Evolutionary conservation across 2,329 filamentous ascomycete genomes (phyloP).

Genomic region (Colletotrichum echinochloae): DNA sequence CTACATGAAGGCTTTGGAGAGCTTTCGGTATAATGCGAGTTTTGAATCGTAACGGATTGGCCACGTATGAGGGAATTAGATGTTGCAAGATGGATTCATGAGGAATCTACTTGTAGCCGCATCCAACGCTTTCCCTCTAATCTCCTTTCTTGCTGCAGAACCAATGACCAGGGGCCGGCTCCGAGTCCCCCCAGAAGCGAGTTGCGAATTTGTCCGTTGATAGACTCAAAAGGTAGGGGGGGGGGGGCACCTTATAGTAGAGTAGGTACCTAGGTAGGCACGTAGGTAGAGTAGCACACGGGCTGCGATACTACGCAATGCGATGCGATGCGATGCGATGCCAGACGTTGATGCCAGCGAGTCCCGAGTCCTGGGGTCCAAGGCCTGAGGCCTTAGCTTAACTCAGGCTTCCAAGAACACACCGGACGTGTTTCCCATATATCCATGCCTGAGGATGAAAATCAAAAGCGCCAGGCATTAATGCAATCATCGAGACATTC

Average conservation of each 20-base stretch:
- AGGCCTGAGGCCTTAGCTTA: neutral
- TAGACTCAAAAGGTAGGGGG: neutral
- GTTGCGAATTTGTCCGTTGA: slow-evolving; percentile 1
- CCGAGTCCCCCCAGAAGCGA: slow-evolving; percentile 5
- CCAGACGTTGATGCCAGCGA: neutral
- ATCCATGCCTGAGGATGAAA: neutral
- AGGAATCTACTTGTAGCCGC: slow-evolving; percentile 4
- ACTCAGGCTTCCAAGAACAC: neutral
- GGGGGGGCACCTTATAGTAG: neutral
- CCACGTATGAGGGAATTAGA: slow-evolving; percentile 4
- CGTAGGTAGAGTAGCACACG: neutral
- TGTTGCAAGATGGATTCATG: slow-evolving; percentile 18
- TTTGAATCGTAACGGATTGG: neutral
- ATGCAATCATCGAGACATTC: neutral
- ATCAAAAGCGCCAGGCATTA: neutral
- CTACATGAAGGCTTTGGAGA: neutral
- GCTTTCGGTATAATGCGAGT: slow-evolving; percentile 9
- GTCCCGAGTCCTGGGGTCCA: neutral
- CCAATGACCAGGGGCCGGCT: neutral
- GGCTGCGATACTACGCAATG: neutral
- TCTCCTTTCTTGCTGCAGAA: neutral
- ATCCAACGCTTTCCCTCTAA: neutral
- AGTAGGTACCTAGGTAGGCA: neutral
- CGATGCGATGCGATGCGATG: neutral
- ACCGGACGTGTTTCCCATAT: no score